These are phyloP conservation scores for Danielozyma ontarioensis DNA, from an alignment of 805 yeast species.

Conservation along the genomic window DNA sequence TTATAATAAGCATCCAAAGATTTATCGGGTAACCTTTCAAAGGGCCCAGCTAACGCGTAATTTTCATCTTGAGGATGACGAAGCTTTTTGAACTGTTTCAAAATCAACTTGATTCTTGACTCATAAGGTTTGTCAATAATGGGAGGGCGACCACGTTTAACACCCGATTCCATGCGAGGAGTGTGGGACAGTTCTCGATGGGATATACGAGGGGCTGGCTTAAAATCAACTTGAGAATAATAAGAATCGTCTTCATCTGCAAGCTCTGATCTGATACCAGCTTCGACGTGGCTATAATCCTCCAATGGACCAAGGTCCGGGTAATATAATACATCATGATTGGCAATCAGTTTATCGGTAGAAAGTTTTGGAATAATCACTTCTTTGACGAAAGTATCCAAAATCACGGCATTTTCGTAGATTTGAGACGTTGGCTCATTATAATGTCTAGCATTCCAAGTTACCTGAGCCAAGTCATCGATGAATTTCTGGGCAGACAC, in stretches of 20 bases:
- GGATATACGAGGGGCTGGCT: not conserved
- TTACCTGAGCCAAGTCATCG: slow-evolving; percentile 73
- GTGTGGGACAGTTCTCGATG: slow-evolving; percentile 1
- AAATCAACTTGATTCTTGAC: slow-evolving; percentile 80
- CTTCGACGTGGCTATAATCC: slow-evolving; percentile 6
- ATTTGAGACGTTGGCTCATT: slow-evolving; percentile 67
- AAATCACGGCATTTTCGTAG: slow-evolving; percentile 60
- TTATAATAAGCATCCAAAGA: slow-evolving; percentile 51
- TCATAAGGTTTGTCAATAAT: slow-evolving; percentile 89
- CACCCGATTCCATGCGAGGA: slow-evolving; percentile 35
- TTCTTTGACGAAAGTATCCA: slow-evolving; percentile 48
- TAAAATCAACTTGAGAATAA: not conserved
- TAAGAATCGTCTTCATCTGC: not conserved
- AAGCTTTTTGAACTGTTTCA: slow-evolving; percentile 76
- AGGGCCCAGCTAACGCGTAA: slow-evolving; percentile 51
- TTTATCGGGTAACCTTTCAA: slow-evolving; percentile 80
- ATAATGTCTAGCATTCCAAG: slow-evolving; percentile 86
- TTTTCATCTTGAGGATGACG: slow-evolving; percentile 45
- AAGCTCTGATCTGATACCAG: not conserved
- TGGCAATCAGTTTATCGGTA: slow-evolving; percentile 33
- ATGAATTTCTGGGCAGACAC: slow-evolving; percentile 62
- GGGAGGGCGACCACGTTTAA: slow-evolving; percentile 86
- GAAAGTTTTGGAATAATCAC: slow-evolving; percentile 45
- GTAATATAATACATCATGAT: slow-evolving; percentile 36
- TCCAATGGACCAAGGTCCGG: slow-evolving; percentile 65